phyloP scores from a whole-genome alignment of 495 filamentous ascomycete genomes.

The Clohesyomyces aquaticus region DNA sequence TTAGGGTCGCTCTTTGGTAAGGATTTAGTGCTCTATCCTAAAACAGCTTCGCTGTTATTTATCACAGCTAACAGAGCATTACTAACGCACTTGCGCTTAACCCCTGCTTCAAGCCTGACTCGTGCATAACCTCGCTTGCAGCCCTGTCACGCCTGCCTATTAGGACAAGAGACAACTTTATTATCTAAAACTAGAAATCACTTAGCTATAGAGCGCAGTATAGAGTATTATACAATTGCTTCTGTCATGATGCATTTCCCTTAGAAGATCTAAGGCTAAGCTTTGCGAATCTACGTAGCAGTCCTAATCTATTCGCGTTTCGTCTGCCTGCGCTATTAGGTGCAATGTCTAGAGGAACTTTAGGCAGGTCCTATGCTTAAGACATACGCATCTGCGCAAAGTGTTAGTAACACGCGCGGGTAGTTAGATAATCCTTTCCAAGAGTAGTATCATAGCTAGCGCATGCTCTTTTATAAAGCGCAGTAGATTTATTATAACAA shows the following conservation, averaged over 20 bases:
- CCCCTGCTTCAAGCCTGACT: no score
- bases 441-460: slow-evolving; percentile 16
- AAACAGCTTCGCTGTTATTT: no score
- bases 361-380: background rate
- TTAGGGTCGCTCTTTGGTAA: no score
- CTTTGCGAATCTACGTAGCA: background rate
- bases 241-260: background rate
- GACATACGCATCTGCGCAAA: background rate
- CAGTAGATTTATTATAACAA: slow-evolving; percentile 14
- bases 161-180: slow-evolving; percentile 1
- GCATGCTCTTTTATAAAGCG: slow-evolving; percentile 27
- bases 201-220: background rate
- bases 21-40: no score
- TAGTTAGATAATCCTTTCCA: no score
- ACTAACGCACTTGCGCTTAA: no score
- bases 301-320: slow-evolving; percentile 1
- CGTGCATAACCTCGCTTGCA: no score
- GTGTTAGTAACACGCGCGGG: slow-evolving; percentile 1
- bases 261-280: background rate
- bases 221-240: slow-evolving; percentile 3
- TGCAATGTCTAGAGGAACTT: background rate
- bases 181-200: background rate
- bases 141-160: background rate
- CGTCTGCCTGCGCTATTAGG: background rate
- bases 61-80: no score